A percentile compares a stretch with the other conserved stretches of the same genome.
Conservation (phyloP, 768 basidiomycete genomes). For the Suillus subluteus region DNA sequence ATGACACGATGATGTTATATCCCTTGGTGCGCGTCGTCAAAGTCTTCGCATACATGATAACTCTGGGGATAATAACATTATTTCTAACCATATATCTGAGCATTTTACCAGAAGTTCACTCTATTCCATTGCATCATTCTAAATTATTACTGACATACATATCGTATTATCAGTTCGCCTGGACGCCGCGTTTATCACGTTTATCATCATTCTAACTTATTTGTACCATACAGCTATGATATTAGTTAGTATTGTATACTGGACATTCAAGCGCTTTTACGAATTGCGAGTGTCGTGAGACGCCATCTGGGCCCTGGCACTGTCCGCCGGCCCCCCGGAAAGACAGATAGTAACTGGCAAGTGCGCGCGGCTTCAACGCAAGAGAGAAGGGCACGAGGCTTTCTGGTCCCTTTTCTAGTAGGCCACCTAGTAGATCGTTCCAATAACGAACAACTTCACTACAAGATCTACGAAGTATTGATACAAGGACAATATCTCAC, state of each 20-base stretch:
- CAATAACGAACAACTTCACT: constrained; percentile 3
- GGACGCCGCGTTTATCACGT: background rate
- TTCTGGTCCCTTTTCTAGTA: background rate
- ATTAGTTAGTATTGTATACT: background rate
- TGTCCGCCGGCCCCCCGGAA: background rate
- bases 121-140: background rate
- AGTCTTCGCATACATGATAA: background rate
- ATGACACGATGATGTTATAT: background rate
- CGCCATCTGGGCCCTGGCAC: background rate
- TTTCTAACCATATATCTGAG: background rate
- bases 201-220: background rate
- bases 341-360: background rate
- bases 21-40: background rate
- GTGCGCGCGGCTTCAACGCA: background rate
- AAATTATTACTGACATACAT: background rate
- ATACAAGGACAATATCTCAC: constrained; percentile 9
- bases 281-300: background rate
- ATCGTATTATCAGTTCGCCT: background rate
- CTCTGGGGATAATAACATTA: background rate
- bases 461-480: background rate
- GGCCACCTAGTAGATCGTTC: background rate
- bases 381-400: background rate
- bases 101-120: background rate
- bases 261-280: background rate
- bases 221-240: background rate